These are phyloP conservation scores for Poronia punctata DNA, from an alignment of 495 filamentous ascomycete species.

Conservation along the genomic window DNA sequence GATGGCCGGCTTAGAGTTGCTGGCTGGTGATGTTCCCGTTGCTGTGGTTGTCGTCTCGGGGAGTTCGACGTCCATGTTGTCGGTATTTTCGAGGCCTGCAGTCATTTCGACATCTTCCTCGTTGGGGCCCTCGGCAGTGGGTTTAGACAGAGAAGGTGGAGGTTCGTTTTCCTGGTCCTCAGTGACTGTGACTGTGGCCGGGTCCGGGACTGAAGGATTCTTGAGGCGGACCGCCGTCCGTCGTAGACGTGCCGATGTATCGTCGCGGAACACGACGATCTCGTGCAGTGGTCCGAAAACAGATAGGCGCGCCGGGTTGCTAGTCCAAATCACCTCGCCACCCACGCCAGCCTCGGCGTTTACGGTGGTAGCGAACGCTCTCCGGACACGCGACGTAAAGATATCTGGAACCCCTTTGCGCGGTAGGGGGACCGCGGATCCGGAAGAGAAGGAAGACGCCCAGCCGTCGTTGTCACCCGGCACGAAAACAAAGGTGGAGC, in stretches of 20 bases:
- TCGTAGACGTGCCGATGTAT: slow-evolving; percentile 68
- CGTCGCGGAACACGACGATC: slow-evolving; percentile 78
- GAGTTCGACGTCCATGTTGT: slow-evolving; percentile 44
- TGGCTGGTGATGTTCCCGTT: slow-evolving; percentile 12
- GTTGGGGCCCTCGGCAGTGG: slow-evolving; percentile 5
- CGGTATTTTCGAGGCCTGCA: slow-evolving; percentile 16
- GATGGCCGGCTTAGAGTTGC: slow-evolving; percentile 22
- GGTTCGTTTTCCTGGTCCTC: slow-evolving; percentile 21
- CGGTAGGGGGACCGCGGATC: slow-evolving; percentile 70
- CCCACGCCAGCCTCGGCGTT: slow-evolving; percentile 38
- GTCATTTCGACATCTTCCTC: slow-evolving; percentile 32
- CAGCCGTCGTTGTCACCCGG: slow-evolving; percentile 96
- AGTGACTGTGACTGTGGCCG: too few relatives aligned
- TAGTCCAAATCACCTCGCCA: slow-evolving; percentile 79
- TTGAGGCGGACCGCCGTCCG: slow-evolving; percentile 63
- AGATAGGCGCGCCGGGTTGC: slow-evolving; percentile 71
- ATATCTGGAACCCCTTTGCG: slow-evolving; percentile 69
- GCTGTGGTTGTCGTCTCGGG: too few relatives aligned
- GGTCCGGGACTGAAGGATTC: slow-evolving; percentile 17
- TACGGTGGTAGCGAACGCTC: slow-evolving; percentile 72
- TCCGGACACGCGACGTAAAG: slow-evolving; percentile 75
- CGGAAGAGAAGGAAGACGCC: slow-evolving; percentile 75
- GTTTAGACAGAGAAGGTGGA: slow-evolving; percentile 5
- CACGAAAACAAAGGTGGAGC: slow-evolving; percentile 81
- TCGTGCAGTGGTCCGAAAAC: slow-evolving; percentile 84